These are phyloP conservation scores for Mallotus repandus DNA, from an alignment of 441 rosid species.

Conservation along the genomic window DNA sequence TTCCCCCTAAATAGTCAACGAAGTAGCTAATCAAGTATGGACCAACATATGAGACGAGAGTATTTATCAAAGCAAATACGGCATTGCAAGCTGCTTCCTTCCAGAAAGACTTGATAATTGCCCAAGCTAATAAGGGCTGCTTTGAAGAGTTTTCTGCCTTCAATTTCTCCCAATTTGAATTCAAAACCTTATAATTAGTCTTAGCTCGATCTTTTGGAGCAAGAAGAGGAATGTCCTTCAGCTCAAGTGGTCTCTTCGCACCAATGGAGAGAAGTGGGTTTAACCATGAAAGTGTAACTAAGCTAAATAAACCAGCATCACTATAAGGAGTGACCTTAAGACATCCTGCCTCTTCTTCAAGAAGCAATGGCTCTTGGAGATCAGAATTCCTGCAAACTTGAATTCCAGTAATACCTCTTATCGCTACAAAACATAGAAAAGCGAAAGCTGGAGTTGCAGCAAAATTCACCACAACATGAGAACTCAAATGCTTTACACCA, in stretches of 20 bases:
- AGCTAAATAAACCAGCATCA: conserved; percentile 73
- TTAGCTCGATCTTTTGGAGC: conserved; percentile 86
- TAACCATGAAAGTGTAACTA: conserved; percentile 92
- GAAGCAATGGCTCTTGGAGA: conserved; percentile 80
- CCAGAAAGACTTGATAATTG: conserved; percentile 89
- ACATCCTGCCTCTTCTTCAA: conserved; percentile 78
- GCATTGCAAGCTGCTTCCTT: conserved; percentile 97
- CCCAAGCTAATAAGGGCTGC: conserved; percentile 88
- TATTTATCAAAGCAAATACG: conserved; percentile 83
- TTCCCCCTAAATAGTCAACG: conserved; percentile 92
- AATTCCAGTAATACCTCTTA: conserved; percentile 74
- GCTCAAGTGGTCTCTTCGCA: conserved; percentile 94
- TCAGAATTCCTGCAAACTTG: conserved; percentile 56
- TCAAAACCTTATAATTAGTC: conserved; percentile 77
- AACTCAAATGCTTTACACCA: conserved; percentile 56
- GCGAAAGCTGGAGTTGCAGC: conserved; percentile 83
- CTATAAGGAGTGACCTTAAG: conserved; percentile 78
- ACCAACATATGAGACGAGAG: conserved; percentile 94
- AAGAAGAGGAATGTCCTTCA: conserved; percentile 98
- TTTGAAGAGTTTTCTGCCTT: conserved; percentile 65
- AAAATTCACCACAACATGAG: conserved; percentile 73
- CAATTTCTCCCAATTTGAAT: conserved; percentile 86
- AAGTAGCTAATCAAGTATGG: conserved; percentile 97
- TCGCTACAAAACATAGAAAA: conserved; percentile 74
- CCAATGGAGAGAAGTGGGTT: conserved; percentile 93